Evolutionary conservation across 2,329 filamentous ascomycete species (phyloP), one percentile per base, ranked within the genome.

Genomic region (Calycina marina): DNA sequence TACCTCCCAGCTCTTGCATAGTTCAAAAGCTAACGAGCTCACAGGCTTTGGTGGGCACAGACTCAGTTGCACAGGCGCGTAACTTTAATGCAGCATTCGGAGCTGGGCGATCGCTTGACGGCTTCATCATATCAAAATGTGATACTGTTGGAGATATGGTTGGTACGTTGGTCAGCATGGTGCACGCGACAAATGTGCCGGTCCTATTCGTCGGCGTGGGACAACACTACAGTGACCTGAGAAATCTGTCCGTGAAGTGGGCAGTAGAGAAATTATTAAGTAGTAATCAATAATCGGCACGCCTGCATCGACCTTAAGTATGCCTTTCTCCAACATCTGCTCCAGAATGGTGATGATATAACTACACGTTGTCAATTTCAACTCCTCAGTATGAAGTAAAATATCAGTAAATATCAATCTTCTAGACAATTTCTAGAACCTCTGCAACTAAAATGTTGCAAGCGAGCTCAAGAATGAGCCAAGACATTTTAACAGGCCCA

Each of bases 131-230:
- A 47, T 88, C 79, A 39, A 98, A 98, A 59, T 96, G 90, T 55
- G 90, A 98, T 60, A 98, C 90, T 0, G 92, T 98, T 22, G 92
- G 90, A n/a, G 88, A 94, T 59, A 96, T 96, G 86, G 53, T 59
- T 35, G 56, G 77, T 2, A 94, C 88, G 3, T 63, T 98, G 41
- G 90, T 98, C 40, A 93, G 83, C 54, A 88, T 98, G 64, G 88
- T 98, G 24, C 88, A 96, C 59, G 88, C 90, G 3, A 98, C 92
- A 3, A 84, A 88, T 16, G 92, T 98, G 28, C 92, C 92, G 0
- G 85, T 98, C 13, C 68, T 96, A 8, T 98, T 98, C 52, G 69
- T 98, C 44, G 90, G 77, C 36, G 72, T 77, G 16, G 73, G 73
- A 9, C 73, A 78, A 55, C 72, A 77, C 48, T 78, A 78, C 50